Conservation (phyloP, 2,329 filamentous ascomycete genomes). For the Incumbomyces lentus region DNA sequence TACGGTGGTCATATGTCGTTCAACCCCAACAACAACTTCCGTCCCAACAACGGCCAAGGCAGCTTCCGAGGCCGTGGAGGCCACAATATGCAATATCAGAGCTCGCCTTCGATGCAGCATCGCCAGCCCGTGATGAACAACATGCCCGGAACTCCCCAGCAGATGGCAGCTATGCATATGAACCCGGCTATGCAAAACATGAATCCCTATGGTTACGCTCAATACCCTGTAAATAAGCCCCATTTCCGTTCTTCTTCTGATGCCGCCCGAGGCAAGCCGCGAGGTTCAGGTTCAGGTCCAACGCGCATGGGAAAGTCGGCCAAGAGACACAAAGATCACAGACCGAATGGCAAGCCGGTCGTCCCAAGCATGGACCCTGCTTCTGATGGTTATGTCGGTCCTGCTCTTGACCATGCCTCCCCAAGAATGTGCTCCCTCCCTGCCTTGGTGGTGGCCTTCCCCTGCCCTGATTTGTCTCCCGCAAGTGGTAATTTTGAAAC, state of each 20-base stretch:
- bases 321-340: constrained; percentile 10
- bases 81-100: constrained; percentile 39
- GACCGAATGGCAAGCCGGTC: constrained; percentile 21
- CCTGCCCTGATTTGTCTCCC: constrained; percentile 53
- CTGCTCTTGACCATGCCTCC: constrained; percentile 15
- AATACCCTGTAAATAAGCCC: constrained; percentile 24
- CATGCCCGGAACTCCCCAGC: constrained; percentile 58
- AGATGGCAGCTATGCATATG: constrained; percentile 57
- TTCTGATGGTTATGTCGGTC: constrained; percentile 20
- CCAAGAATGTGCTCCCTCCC: constrained; percentile 19
- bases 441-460: constrained; percentile 15
- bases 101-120: constrained; percentile 56
- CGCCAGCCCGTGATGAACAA: constrained; percentile 56
- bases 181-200: constrained; percentile 53
- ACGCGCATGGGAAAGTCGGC: constrained; percentile 20
- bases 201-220: constrained; percentile 17
- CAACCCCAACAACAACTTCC: constrained; percentile 45
- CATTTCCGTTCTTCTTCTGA: constrained; percentile 27
- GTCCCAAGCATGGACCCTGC: constrained; percentile 21
- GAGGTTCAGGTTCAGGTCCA: constrained; percentile 10
- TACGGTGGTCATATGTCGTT: constrained; percentile 44
- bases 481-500: constrained; percentile 52
- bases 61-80: constrained; percentile 31
- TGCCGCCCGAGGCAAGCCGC: constrained; percentile 25
- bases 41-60: constrained; percentile 40